Base-by-base conservation (phyloP, 2,329 filamentous ascomycete species). In the Capronia americana region DNA sequence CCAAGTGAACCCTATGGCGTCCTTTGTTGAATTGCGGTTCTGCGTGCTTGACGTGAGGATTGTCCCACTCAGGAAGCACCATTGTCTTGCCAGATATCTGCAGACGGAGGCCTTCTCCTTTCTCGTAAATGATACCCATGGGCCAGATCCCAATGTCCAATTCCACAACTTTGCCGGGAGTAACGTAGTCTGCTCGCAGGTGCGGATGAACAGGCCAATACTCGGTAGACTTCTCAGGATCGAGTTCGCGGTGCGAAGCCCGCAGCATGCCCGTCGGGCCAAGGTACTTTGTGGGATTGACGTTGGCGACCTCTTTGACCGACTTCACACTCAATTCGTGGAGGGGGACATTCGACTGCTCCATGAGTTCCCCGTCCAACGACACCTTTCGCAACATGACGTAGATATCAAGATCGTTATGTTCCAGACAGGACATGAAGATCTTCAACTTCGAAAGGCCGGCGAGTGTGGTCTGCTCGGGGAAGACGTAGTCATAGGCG, bases 121-220 rank as follows among this genome's bases (percentile, higher is more conserved):
- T 78, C 3, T 83, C 81, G 69, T 79, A 84, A n/a, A 82, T 79
- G 0, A 82, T 75, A 0, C 81, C 81, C 76, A 81, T 80, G 0
- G 78, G 77, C 81, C 81, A 84, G 14, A 84, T 80, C 0, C 80
- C 81, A 64, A 84, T 83, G 56, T 83, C 79, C 10, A 84, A 72
- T 70, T 78, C 77, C 4, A 83, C 80, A 20, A 83, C 71, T 2
- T 77, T 73, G 0, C 81, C 82, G 6, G 75, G 76, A 3, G 71
- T 62, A 0, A 84, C 73, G 66, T 81, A 80, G 54, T 82, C 75
- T 41, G 80, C 73, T 17, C 74, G 73, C 4, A 76, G 73, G 60
- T 84, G 80, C 0, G 80, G 77, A 57, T 82, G 77, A 65, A 77
- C 75, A 0, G 75, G 78, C 53, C 73, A 77, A 14, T 79, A 74